Percentiles rank a stretch among this genome's conserved stretches.
Evolutionary conservation across 768 basidiomycete species (phyloP).

Genomic region (Xerocomellus dryophilus): DNA sequence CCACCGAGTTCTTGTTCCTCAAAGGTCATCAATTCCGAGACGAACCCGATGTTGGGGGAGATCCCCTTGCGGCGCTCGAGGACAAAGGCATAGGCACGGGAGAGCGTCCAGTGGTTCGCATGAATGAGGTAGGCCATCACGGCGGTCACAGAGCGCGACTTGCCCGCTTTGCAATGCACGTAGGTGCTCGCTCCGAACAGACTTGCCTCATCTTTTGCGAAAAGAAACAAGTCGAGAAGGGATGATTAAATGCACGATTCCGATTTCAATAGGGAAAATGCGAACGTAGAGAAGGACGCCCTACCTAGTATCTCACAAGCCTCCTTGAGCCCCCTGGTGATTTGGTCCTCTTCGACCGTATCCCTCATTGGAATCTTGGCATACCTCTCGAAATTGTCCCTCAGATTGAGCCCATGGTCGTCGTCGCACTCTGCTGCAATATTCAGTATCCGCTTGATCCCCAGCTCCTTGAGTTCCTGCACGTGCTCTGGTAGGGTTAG

Average conservation of each 20-base stretch:
- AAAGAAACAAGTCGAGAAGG: constrained; percentile 2
- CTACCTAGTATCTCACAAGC: constrained; percentile 85
- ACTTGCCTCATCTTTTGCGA: constrained; percentile 80
- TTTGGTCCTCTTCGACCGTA: constrained; percentile 91
- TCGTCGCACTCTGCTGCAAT: constrained; percentile 90
- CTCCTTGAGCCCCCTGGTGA: constrained; percentile 75
- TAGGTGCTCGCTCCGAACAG: constrained; percentile 87
- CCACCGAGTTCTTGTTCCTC: constrained; percentile 86
- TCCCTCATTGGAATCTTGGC: constrained; percentile 89
- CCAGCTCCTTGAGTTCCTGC: constrained; percentile 64
- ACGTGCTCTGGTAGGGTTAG: constrained; percentile 73
- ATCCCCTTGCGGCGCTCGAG: constrained; percentile 91
- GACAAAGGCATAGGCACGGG: constrained; percentile 88
- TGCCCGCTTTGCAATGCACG: constrained; percentile 95
- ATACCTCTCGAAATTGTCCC: constrained; percentile 78
- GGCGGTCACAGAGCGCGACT: constrained; percentile 92
- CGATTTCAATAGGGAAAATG: not conserved
- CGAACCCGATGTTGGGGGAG: constrained; percentile 96
- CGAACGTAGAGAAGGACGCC: constrained; percentile 28
- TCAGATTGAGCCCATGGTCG: constrained; percentile 67
- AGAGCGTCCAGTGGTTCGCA: constrained; percentile 94
- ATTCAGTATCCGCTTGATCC: constrained; percentile 86
- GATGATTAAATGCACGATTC: constrained; percentile 2
- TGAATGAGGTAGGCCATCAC: constrained; percentile 98
- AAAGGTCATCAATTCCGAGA: constrained; percentile 94